Evolutionary conservation across 495 filamentous ascomycete species (phyloP).

Genomic region (Aspergillus nanangensis): DNA sequence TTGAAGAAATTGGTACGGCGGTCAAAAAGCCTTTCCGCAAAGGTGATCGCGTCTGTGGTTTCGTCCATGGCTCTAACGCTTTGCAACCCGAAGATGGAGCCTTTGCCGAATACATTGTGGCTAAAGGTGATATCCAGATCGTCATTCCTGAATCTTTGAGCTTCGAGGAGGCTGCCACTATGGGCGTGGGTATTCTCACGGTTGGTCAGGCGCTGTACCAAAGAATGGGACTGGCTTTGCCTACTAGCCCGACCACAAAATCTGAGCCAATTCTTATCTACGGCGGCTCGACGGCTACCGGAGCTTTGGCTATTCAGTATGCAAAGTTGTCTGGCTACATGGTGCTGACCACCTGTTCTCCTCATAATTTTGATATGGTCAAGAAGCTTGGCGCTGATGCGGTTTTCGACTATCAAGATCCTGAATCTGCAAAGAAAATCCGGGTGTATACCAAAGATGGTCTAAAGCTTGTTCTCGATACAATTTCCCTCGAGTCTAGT

Average conservation of each 20-base stretch:
- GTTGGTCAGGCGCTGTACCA: slow-evolving; percentile 17
- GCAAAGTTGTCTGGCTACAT: slow-evolving; percentile 36
- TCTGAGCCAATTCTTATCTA: slow-evolving; percentile 40
- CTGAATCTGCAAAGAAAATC: slow-evolving; percentile 10
- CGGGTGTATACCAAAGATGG: slow-evolving; percentile 19
- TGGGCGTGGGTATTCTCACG: slow-evolving; percentile 45
- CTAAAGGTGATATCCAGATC: slow-evolving; percentile 41
- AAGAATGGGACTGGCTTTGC: slow-evolving; percentile 8
- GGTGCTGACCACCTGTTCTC: slow-evolving; percentile 32
- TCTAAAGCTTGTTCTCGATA: slow-evolving; percentile 24
- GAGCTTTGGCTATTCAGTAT: slow-evolving; percentile 48
- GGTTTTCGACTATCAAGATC: slow-evolving; percentile 25
- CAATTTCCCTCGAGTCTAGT: slow-evolving; percentile 11
- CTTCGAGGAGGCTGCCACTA: slow-evolving; percentile 44
- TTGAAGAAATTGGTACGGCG: slow-evolving; percentile 40
- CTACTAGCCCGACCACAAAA: neutral
- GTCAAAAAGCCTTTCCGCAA: slow-evolving; percentile 21
- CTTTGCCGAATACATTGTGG: slow-evolving; percentile 44
- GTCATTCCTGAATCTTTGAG: slow-evolving; percentile 43
- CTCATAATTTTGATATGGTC: slow-evolving; percentile 22
- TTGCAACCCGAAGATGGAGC: slow-evolving; percentile 39
- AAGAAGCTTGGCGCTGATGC: slow-evolving; percentile 22
- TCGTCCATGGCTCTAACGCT: slow-evolving; percentile 37
- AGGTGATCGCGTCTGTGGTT: slow-evolving; percentile 46
- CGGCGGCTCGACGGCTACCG: slow-evolving; percentile 47